Conservation (phyloP, 73 alveolate genomes). For the Blepharisma japonicum region DNA sequence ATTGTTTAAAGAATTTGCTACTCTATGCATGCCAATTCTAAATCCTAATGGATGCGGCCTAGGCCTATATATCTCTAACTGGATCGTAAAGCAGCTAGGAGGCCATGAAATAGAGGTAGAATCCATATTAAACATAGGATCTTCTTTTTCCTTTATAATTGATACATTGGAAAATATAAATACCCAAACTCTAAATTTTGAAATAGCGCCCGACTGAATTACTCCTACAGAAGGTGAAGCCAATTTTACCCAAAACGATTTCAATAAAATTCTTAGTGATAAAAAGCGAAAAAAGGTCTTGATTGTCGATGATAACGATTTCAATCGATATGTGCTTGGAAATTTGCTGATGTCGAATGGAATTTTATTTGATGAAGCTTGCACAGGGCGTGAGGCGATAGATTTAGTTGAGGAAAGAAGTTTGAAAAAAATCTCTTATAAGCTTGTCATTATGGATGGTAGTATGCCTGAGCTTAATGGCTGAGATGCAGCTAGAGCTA, state of each 20-base stretch:
- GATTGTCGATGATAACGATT: not conserved
- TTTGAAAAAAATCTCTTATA: not conserved
- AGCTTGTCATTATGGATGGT: not conserved
- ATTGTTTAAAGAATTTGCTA: not conserved
- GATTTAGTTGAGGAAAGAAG: not conserved
- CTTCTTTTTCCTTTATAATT: slow-evolving; percentile 15
- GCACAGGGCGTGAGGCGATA: not conserved
- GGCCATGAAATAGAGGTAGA: not conserved
- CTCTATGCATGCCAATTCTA: not conserved
- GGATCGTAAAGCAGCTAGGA: not conserved
- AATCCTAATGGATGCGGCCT: slow-evolving; percentile 1
- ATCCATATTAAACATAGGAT: not conserved
- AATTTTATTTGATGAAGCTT: not conserved
- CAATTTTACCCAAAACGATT: too few species aligned
- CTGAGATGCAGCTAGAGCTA: not conserved
- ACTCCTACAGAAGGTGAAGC: too few species aligned
- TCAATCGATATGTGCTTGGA: not conserved
- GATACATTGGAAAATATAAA: too few species aligned
- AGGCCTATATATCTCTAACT: not conserved
- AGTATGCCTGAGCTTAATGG: not conserved
- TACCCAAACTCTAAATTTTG: too few species aligned
- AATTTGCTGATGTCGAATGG: not conserved
- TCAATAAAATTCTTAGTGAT: too few species aligned
- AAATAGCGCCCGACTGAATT: too few species aligned
- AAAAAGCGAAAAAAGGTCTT: too few species aligned